A percentile compares a stretch with the other conserved stretches of the same genome.
Evolutionary conservation across 179 eudicot species (phyloP).

Genomic region (Camellia oleifera): DNA sequence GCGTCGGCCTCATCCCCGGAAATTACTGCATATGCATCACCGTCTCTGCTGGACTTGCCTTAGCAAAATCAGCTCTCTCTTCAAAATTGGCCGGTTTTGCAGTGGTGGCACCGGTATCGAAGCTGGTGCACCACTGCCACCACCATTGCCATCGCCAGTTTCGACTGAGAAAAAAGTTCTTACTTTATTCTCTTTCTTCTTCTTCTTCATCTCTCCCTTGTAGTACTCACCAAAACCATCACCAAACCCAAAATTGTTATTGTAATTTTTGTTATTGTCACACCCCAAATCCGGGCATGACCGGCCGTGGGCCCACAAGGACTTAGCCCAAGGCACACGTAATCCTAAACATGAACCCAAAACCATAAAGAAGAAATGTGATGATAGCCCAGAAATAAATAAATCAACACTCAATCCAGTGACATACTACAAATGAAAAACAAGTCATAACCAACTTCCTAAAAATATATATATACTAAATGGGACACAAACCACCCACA

Average conservation of each 20-base stretch:
- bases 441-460: no score
- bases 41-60: slow-evolving; percentile 32
- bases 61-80: slow-evolving; percentile 49
- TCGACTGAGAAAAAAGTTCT: slow-evolving; percentile 71
- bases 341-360: no score
- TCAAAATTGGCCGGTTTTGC: slow-evolving; percentile 28
- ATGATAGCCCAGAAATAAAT: no score
- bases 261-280: slow-evolving; percentile 11
- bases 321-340: no score
- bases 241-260: background rate
- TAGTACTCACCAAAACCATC: slow-evolving; percentile 16
- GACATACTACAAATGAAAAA: no score
- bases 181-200: slow-evolving; percentile 47
- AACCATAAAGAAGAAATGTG: no score
- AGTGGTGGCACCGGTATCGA: slow-evolving; percentile 19
- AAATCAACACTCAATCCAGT: no score
- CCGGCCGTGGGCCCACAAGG: no score
- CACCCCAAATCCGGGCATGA: no score
- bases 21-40: slow-evolving; percentile 55
- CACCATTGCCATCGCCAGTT: slow-evolving; percentile 16
- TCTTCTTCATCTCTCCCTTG: slow-evolving; percentile 20
- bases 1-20: slow-evolving; percentile 47
- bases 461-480: no score
- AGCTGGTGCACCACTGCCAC: slow-evolving; percentile 12
- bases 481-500: no score